Base-by-base conservation (phyloP, 2,329 filamentous ascomycete species). In the Byssoonygena ceratinophila region DNA sequence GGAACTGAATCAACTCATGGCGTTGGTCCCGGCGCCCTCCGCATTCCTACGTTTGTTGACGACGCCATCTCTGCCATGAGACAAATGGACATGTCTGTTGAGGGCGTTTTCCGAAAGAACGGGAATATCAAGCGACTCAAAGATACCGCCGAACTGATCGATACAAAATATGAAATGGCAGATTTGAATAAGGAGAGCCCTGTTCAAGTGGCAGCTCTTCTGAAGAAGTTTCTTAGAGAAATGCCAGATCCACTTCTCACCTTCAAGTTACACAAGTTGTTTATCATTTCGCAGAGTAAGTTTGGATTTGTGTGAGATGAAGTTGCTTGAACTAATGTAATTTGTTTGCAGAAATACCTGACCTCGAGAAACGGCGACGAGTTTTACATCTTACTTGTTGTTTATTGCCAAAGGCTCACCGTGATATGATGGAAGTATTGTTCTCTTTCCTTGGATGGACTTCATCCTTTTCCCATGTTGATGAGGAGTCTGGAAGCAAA, bases 21-120 rank as follows among this genome's bases (percentile, higher is more conserved):
- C 32, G 87, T 98, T 56, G 92, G 92, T 0, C 90, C 92, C 9
- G 91, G 90, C 16, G 85, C 88, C 12, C 76, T 98, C 53, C 85
- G 88, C 50, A 87, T 98, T 39, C 92, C 92, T 2, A 86, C 88
- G n/a, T 76, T 98, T 49, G 79, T 98, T n/a, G 91, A 97, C 63
- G 91, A 96, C 65, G 83, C 91, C 46, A 84, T 98, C 34, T 85
- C 87, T 3, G 89, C 90, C 11, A 95, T 98, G 87, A 83, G 90
- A 61, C 92, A 91, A 69, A 97, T 98, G 88, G 92, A 98, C 68
- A 89, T 98, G 74, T 97, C 91, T 1, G 88, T 98, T 1, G 92
- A 98, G 69, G 92, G 92, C 62, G 90, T 98, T 20, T 98, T 98
- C 80, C 83, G 92, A 61, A 98, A 98, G 77, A 98, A 97, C 63